A percentile compares a stretch with the other conserved stretches of the same genome.
Evolutionary conservation across 1,284 basidiomycete genomes (phyloP).

Genomic region (Tilletiaria anomala): DNA sequence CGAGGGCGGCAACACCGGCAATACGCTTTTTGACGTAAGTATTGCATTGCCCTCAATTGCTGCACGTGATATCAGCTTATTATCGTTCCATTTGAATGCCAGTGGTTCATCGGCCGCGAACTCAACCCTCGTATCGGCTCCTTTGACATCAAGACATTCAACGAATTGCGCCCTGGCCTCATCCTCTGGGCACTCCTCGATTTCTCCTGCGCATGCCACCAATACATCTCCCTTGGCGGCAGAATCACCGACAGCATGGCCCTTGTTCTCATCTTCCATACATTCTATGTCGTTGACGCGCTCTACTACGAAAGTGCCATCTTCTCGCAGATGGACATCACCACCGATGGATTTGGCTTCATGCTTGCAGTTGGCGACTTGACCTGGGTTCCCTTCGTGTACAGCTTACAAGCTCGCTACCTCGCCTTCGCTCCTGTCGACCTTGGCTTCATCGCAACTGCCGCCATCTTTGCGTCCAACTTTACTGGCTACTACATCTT

Average conservation of each 20-base stretch:
- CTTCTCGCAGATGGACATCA: slow-evolving; percentile 94
- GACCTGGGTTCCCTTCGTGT: slow-evolving; percentile 86
- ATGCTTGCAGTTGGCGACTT: slow-evolving; percentile 93
- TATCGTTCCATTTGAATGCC: slow-evolving; percentile 1
- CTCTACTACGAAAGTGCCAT: slow-evolving; percentile 80
- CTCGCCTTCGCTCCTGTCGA: slow-evolving; percentile 73
- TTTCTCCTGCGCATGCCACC: slow-evolving; percentile 79
- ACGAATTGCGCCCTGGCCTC: slow-evolving; percentile 62
- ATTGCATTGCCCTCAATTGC: no score
- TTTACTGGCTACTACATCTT: slow-evolving; percentile 80
- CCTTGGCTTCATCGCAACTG: slow-evolving; percentile 54
- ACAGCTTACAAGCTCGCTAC: slow-evolving; percentile 83
- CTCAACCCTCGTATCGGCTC: slow-evolving; percentile 73
- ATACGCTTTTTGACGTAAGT: slow-evolving; percentile 75
- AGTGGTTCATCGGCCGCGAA: slow-evolving; percentile 95
- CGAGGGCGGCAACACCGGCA: slow-evolving; percentile 78
- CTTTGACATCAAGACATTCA: slow-evolving; percentile 95
- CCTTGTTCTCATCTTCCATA: slow-evolving; percentile 73
- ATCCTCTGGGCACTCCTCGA: slow-evolving; percentile 88
- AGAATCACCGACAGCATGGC: slow-evolving; percentile 77
- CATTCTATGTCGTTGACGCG: slow-evolving; percentile 71
- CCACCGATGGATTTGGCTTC: slow-evolving; percentile 93
- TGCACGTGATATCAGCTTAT: no score
- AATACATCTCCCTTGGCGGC: slow-evolving; percentile 61
- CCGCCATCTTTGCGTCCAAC: slow-evolving; percentile 56